Evolutionary conservation across 148 eudicot genomes (phyloP), one percentile per base, ranked within the genome.

Genomic region (Rhododendron williamsianum): DNA sequence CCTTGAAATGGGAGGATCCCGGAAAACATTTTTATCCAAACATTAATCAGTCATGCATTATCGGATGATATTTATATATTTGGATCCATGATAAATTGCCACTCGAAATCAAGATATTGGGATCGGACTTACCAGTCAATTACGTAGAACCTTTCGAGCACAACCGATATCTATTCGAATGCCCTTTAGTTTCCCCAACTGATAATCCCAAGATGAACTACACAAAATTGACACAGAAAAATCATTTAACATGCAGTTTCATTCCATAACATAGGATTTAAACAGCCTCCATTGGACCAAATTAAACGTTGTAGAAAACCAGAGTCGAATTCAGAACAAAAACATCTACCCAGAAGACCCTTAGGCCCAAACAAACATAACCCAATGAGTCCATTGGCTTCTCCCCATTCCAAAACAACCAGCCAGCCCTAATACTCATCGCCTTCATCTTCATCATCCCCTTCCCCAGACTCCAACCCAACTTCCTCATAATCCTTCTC

Each of bases 401-500:
- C 30, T 12, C 35, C 35, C 11, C 45, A 4, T 3, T 3, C 5
- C 23, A 43, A 63, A 21, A 23, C 6, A 27, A 36, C 49, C 27
- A 73, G 1, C 51, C 27, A 73, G 2, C 2, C 60, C 81, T 84
- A 90, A 65, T 90, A 88, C 82, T 91, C 89, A 10, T 65, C 84
- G 0, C 85, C 91, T 12, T 87, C 88, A 30, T 87, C 88, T 12
- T 87, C 92, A 65, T 89, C 92, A 13, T 91, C 92, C 2, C 92
- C 92, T 18, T 90, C 92, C n/a, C 82, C 90, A 9, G 90, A 90
- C 88, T 91, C 92, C 10, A 84, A 69, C 45, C 92, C 92, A 84
- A 91, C 92, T 81, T 91, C 92, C 87, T 91, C 92, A 51, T 91
- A 91, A 33, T 91, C 92, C 87, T 91, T 91, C 89, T 91, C 91